Evolutionary conservation across 306 rosid genomes (phyloP), one percentile per base, ranked within the genome.

Genomic region (Glycine tomentella): DNA sequence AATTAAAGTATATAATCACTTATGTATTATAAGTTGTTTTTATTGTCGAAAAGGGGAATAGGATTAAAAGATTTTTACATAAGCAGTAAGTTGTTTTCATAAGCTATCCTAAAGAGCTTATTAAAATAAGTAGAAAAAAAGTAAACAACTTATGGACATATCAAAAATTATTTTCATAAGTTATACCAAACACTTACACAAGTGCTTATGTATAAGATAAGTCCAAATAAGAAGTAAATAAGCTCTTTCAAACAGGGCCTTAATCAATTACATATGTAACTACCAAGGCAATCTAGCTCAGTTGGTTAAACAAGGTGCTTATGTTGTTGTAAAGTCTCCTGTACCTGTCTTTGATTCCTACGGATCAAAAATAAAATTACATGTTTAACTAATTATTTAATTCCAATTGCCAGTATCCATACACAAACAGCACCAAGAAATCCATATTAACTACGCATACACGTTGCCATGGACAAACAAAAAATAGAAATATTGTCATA

Each of bases 321-420:
- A 20, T 20, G 25, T 20, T 20, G 25, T 20, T 20, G 25, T 20
- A 20, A 20, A 20, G 25, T 20, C 1, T 1, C 25, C 25, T 0
- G 25, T 20, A 20, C 0, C 25, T 20, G 25, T 20, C 25, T 20
- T 20, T 20, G 25, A 20, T 20, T 20, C 25, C 25, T 20, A 20
- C 25, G 25, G 25, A 20, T 20, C 25, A 20, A 20, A 20, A 20
- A 20, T 20, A 20, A 20, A 20, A 20, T 20, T 20, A 20, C 25
- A 20, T 20, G 25, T 20, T 20, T 20, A 25, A 25, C 31, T 25
- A 1, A 17, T 75, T 48, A 69, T 61, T 10, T 71, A 53, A 55
- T 31, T 72, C 75, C n/a, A 63, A 72, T 34, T 64, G 70, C 25
- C n/a, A 58, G 64, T 14, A 76, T 16, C 71, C 53, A 82, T 7